A percentile compares a stretch with the other conserved stretches of the same genome.
phyloP scores from a whole-genome alignment of 495 filamentous ascomycete genomes.

The Paragyromitra xinjiangensis region DNA sequence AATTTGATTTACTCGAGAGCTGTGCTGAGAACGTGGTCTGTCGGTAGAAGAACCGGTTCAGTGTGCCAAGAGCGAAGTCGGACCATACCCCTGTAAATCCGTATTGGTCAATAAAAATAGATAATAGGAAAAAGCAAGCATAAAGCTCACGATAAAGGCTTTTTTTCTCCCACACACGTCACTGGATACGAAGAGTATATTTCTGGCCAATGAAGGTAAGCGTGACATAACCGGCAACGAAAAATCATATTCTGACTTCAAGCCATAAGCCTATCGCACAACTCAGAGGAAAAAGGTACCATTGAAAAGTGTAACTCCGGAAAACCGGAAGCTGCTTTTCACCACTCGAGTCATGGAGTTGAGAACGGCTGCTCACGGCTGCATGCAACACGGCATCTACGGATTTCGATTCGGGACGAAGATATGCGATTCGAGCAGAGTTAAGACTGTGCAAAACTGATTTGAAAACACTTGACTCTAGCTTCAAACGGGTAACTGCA shows the following conservation, averaged over 20 bases:
- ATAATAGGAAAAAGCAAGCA: slow-evolving; percentile 28
- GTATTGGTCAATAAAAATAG: slow-evolving; percentile 21
- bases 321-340: slow-evolving; percentile 1
- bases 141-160: background rate
- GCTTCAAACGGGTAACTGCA: slow-evolving; percentile 20
- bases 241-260: slow-evolving; percentile 13
- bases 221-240: background rate
- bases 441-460: background rate
- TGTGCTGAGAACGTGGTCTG: slow-evolving; percentile 1
- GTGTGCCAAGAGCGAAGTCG: slow-evolving; percentile 18
- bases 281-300: background rate
- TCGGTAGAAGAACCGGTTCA: slow-evolving; percentile 19
- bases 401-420: slow-evolving; percentile 4
- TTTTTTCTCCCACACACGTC: slow-evolving; percentile 1
- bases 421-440: background rate
- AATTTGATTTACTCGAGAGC: background rate
- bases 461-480: background rate
- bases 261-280: background rate
- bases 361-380: background rate
- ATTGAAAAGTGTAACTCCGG: background rate
- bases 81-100: slow-evolving; percentile 1
- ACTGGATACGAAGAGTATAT: slow-evolving; percentile 4
- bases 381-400: slow-evolving; percentile 12
- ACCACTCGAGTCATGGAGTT: background rate
- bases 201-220: background rate